Evolutionary conservation across 176 grass and related monocot genomes (phyloP).

Genomic region (Musa itinerans): DNA sequence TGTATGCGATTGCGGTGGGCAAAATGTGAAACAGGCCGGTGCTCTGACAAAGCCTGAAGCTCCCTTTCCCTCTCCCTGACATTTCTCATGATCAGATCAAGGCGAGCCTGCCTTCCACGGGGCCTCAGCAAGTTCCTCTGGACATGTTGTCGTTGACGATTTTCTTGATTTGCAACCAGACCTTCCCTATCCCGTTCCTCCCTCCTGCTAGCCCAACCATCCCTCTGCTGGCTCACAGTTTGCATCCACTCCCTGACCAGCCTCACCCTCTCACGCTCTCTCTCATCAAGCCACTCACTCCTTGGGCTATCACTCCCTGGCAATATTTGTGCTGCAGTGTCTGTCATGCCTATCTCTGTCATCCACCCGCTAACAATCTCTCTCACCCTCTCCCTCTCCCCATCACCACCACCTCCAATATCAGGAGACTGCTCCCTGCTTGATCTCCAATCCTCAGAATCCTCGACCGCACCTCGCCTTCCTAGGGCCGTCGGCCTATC

Average conservation of each 20-base stretch:
- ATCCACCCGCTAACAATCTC: conserved; percentile 73
- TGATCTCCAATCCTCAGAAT: conserved; percentile 31
- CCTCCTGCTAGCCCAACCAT: conserved; percentile 18
- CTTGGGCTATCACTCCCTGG: conserved; percentile 9
- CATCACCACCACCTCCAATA: conserved; percentile 45
- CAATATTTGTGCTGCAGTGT: background rate
- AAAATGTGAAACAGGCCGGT: conserved; percentile 57
- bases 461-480: background rate
- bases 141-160: background rate
- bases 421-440: conserved; percentile 58
- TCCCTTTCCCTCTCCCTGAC: conserved; percentile 61
- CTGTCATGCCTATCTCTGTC: background rate
- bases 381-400: conserved; percentile 51
- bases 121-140: conserved; percentile 8
- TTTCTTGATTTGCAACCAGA: background rate
- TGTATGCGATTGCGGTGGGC: conserved; percentile 66
- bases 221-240: conserved; percentile 68
- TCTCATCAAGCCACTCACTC: conserved; percentile 72
- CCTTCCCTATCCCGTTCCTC: conserved; percentile 27
- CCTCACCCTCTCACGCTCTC: conserved; percentile 77
- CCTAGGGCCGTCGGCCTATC: background rate
- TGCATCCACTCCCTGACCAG: conserved; percentile 91
- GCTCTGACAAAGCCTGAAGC: conserved; percentile 75
- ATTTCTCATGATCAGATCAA: conserved; percentile 35
- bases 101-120: conserved; percentile 15